Percentiles rank a stretch among this genome's conserved stretches.
These are phyloP conservation scores for Aegilops sharonensis DNA, from an alignment of 176 grass and related monocot genomes.

Conservation along the genomic window DNA sequence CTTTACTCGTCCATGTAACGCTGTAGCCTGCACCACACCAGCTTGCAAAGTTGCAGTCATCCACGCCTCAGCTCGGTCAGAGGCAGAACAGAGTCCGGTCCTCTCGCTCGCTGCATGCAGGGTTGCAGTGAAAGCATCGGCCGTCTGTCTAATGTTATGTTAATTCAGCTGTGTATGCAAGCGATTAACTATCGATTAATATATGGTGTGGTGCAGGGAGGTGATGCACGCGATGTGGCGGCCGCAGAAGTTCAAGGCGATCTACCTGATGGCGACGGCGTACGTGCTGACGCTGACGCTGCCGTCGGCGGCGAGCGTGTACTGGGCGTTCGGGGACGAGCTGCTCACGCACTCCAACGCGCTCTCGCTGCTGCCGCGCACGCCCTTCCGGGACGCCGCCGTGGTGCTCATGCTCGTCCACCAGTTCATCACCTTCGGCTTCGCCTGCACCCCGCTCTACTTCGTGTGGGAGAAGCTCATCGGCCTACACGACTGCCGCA, in stretches of 20 bases:
- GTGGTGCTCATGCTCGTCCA: slow-evolving; percentile 94
- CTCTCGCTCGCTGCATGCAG: slow-evolving; percentile 13
- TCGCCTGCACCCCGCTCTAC: slow-evolving; percentile 97
- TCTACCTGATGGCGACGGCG: slow-evolving; percentile 87
- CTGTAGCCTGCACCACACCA: neutral
- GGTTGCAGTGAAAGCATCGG: neutral
- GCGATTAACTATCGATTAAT: neutral
- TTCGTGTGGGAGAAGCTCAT: slow-evolving; percentile 99
- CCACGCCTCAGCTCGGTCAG: neutral
- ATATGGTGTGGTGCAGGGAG: slow-evolving; percentile 47
- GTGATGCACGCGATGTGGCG: slow-evolving; percentile 99
- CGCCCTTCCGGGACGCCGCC: slow-evolving; percentile 68
- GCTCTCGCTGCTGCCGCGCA: slow-evolving; percentile 73
- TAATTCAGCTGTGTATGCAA: neutral
- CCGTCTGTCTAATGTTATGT: neutral
- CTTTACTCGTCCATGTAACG: slow-evolving; percentile 4
- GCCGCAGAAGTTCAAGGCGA: slow-evolving; percentile 98
- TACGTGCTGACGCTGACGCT: slow-evolving; percentile 94
- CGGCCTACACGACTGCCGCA: slow-evolving; percentile 94
- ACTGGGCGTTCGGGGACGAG: slow-evolving; percentile 95
- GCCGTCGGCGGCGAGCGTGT: slow-evolving; percentile 88
- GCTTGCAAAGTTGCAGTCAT: neutral
- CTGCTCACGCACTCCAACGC: slow-evolving; percentile 95
- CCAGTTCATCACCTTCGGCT: slow-evolving; percentile 99
- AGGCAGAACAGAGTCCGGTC: neutral